Conservation (phyloP, 108 stramenopile species). For the Conticribra guillardii region DNA sequence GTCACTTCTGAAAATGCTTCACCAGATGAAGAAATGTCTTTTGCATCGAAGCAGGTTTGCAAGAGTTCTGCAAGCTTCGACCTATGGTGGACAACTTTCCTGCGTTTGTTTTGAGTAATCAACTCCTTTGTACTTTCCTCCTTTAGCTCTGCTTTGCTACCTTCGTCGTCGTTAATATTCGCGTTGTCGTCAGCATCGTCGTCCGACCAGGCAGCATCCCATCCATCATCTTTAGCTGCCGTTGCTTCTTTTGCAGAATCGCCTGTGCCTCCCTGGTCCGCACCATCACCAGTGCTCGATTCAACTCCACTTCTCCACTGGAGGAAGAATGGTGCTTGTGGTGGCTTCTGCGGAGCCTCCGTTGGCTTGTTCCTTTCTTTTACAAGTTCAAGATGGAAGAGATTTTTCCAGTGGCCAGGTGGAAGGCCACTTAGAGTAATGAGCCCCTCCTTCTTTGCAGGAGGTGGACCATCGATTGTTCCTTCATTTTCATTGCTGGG, state of each 20-base stretch:
- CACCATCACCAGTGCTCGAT: constrained; percentile 28
- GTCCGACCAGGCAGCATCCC: constrained; percentile 88
- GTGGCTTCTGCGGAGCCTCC: constrained; percentile 93
- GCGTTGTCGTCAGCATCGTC: no score
- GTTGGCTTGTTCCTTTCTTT: constrained; percentile 94
- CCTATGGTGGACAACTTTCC: constrained; percentile 64
- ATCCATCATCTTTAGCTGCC: constrained; percentile 43
- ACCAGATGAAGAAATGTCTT: constrained; percentile 16
- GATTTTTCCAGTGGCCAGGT: constrained; percentile 95
- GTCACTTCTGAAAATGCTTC: constrained; percentile 61
- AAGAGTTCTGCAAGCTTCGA: constrained; percentile 77
- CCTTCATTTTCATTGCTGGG: constrained; percentile 45
- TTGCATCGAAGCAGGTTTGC: constrained; percentile 47
- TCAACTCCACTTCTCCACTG: constrained; percentile 81
- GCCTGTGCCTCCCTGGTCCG: constrained; percentile 17
- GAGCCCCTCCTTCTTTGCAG: constrained; percentile 66
- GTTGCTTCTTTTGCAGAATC: constrained; percentile 42
- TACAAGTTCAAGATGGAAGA: constrained; percentile 95
- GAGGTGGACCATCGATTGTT: constrained; percentile 31
- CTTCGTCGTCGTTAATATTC: no score
- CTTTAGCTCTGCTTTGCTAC: constrained; percentile 45
- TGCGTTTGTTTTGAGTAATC: constrained; percentile 49
- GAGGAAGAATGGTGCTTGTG: constrained; percentile 95
- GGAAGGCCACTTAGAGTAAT: constrained; percentile 92
- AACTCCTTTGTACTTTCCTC: constrained; percentile 20